These are phyloP conservation scores for Cystobasidium ongulense DNA, from an alignment of 768 basidiomycete species.

Conservation along the genomic window DNA sequence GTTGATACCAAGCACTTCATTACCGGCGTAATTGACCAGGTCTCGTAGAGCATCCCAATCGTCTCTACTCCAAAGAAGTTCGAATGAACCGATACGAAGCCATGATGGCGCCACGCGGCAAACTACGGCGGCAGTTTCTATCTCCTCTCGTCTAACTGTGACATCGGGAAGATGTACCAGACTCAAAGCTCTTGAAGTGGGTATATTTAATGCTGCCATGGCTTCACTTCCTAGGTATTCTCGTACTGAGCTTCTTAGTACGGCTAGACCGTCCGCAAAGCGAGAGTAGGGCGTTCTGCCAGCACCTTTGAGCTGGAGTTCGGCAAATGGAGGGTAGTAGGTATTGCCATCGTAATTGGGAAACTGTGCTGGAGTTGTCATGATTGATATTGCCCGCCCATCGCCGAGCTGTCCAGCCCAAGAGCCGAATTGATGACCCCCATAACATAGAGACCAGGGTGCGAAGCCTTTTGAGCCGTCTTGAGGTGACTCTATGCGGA, in stretches of 20 bases:
- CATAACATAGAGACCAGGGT: constrained; percentile 84
- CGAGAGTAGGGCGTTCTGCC: constrained; percentile 92
- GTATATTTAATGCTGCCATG: constrained; percentile 71
- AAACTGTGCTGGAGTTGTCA: constrained; percentile 44
- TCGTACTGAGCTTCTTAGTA: constrained; percentile 84
- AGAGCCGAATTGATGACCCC: constrained; percentile 77
- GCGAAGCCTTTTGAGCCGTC: constrained; percentile 49
- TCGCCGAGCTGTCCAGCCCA: constrained; percentile 86
- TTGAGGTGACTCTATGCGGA: constrained; percentile 41
- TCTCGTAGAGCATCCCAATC: constrained; percentile 66
- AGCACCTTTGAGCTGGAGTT: constrained; percentile 89
- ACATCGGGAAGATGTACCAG: constrained; percentile 66
- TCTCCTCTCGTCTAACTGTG: constrained; percentile 63
- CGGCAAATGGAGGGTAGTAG: constrained; percentile 44
- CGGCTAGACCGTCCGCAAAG: constrained; percentile 86
- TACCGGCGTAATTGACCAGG: constrained; percentile 56
- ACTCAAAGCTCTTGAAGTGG: constrained; percentile 77
- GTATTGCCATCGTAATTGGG: constrained; percentile 9
- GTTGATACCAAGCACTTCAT: constrained; percentile 33
- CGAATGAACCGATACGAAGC: constrained; percentile 65
- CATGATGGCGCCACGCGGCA: constrained; percentile 38
- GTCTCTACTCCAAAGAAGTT: constrained; percentile 38
- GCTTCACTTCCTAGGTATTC: constrained; percentile 92
- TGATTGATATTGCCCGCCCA: constrained; percentile 83
- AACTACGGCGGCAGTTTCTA: constrained; percentile 50